Evolutionary conservation across 768 basidiomycete species (phyloP).

Genomic region (Tulasnella sp.): DNA sequence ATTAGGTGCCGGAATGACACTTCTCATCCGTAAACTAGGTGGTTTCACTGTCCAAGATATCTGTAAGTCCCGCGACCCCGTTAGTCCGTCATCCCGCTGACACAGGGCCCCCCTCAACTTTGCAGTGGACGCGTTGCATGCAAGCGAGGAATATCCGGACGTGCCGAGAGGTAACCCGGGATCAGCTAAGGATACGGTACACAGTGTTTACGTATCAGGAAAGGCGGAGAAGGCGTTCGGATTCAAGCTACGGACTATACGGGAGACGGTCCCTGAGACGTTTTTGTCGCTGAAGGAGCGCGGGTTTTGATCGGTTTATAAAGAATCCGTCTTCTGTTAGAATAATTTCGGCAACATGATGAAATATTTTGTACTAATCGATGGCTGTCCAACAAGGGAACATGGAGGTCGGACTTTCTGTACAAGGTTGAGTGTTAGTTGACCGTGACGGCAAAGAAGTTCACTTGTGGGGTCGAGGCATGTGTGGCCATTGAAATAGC

Average conservation of each 20-base stretch:
- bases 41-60: conserved; percentile 10
- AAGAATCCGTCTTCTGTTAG: too few species aligned
- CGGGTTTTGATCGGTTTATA: background rate
- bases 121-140: conserved; percentile 17
- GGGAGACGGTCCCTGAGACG: conserved; percentile 5
- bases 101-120: background rate
- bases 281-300: conserved; percentile 10
- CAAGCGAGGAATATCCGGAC: background rate
- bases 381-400: too few species aligned
- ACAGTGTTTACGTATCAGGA: background rate
- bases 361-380: too few species aligned
- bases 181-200: background rate
- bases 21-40: background rate
- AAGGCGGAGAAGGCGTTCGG: conserved; percentile 17
- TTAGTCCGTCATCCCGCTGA: background rate
- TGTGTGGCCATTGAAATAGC: too few species aligned
- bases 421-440: too few species aligned
- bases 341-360: too few species aligned
- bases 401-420: too few species aligned
- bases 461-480: too few species aligned
- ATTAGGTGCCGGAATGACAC: background rate
- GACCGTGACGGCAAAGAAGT: too few species aligned
- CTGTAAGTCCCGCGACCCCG: background rate
- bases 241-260: conserved; percentile 16
- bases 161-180: conserved; percentile 12